These are phyloP conservation scores for Lupinus albus DNA, from an alignment of 306 rosid species.

Conservation along the genomic window DNA sequence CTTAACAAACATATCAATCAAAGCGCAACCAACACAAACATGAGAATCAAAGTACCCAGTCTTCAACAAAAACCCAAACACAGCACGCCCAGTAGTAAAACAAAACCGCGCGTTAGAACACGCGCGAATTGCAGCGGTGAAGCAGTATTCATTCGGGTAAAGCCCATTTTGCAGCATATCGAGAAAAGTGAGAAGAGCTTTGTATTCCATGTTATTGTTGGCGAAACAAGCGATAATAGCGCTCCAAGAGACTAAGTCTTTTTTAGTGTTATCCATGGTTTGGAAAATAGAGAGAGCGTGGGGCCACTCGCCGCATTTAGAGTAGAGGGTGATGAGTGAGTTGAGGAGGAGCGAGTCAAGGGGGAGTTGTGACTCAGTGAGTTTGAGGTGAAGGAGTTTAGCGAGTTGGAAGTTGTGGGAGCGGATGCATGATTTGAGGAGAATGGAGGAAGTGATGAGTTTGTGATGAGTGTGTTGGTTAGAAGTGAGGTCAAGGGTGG, in stretches of 20 bases:
- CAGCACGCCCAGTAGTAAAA: constrained; percentile 24
- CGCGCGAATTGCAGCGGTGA: constrained; percentile 50
- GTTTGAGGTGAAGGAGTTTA: constrained; percentile 52
- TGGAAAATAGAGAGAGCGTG: constrained; percentile 46
- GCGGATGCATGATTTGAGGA: constrained; percentile 63
- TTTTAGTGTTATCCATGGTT: constrained; percentile 35
- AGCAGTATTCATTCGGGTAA: constrained; percentile 61
- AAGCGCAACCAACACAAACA: constrained; percentile 67
- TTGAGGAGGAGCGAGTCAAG: constrained; percentile 55
- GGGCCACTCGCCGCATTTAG: constrained; percentile 50
- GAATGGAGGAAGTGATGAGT: constrained; percentile 44
- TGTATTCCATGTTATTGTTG: constrained; percentile 42
- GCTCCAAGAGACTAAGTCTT: constrained; percentile 59
- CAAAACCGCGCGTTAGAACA: constrained; percentile 44
- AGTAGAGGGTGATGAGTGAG: constrained; percentile 64
- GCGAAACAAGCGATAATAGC: constrained; percentile 63
- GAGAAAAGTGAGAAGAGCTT: constrained; percentile 49
- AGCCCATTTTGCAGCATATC: constrained; percentile 48
- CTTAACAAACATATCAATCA: constrained; percentile 59
- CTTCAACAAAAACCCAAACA: constrained; percentile 53
- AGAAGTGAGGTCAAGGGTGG: constrained; percentile 42
- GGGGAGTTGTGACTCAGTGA: constrained; percentile 41
- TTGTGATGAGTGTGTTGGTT: constrained; percentile 19
- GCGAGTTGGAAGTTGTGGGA: constrained; percentile 49
- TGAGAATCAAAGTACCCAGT: constrained; percentile 55